Base-by-base conservation (phyloP, 116 monocot genomes). In the Posidonia oceanica region DNA sequence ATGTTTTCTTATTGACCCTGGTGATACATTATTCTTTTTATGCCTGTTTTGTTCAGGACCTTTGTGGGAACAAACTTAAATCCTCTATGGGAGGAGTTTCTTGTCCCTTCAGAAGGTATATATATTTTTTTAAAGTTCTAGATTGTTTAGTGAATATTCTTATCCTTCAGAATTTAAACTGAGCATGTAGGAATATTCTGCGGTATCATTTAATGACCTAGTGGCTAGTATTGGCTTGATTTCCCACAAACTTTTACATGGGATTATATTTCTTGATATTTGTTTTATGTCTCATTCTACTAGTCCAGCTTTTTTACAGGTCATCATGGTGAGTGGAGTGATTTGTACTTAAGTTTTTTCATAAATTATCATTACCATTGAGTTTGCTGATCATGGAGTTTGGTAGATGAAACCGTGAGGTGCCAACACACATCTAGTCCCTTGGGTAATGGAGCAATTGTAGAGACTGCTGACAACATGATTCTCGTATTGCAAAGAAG, bases 1-100 rank as follows among this genome's bases (percentile, higher is more conserved):
- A 39, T 64, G 22, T 36, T 54, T 68, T 3, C 53, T 52, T 5
- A 36, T 68, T n/a, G 29, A 22, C 22, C 7, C 63, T 15, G 0
- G 3, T 65, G 65, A 41, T 41, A 18, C 18, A 44, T 38, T 13
- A 14, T 39, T 65, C 36, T 63, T 41, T 40, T 65, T 40, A 42
- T 65, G 40, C 8, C 16, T 39, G 42, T 72, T 64, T 52, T 65
- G 72, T 78, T 78, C 85, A 96, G 96, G 87, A 88, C 88, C 60
- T 96, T 96, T 82, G 79, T 87, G 14, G 96, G 96, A 65, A 96
- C 96, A 81, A 96, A 96, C 72, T 77, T 96, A 69, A 96, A 79
- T 83, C 89, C 91, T 81, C 61, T 76, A 11, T 96, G 91, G 91
- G 75, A 85, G 76, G 80, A 81, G 20, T 91, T 91, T 86, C 86